Evolutionary conservation across 768 basidiomycete species (phyloP), one percentile per base, ranked within the genome.

Genomic region (Pleurotus cornucopiae): DNA sequence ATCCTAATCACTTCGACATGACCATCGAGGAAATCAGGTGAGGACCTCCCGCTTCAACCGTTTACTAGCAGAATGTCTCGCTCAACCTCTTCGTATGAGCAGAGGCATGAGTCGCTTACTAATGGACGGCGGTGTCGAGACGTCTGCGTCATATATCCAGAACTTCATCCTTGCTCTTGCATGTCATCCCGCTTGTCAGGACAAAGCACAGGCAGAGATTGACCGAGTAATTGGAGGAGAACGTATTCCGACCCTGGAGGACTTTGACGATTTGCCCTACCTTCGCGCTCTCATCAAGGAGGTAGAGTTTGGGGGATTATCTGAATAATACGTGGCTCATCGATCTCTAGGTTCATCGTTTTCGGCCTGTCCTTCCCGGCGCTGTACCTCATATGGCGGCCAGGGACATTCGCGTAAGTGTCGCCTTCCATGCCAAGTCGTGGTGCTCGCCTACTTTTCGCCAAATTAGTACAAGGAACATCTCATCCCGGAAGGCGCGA

Each of bases 51-150:
- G 18, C 4, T 54, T 43, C 47, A 39, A 30, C 38, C 26, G 20
- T 23, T 40, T 46, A 21, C 55, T 34, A 25, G 2, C 40, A 25
- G 2, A 2, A 4, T 13, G 5, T 34, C 12, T 38, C 37, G 12
- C 34, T 14, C 16, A 18, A 20, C 4, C 16, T 38, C 6, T 9
- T 34, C 9, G 30, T 11, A 11, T 3, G 30, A 9, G n/a, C 37
- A 72, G 71, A 14, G 64, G 69, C 49, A 61, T 73, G 40, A 66
- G 69, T 13, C 69, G 67, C 12, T 62, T 61, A 1, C 54, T 72
- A 4, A 46, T 73, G 11, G 69, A 72, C 57, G 48, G 25, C 37
- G 69, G 68, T 7, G 64, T 69, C 0, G 67, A 71, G 53, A 72
- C 72, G 4, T 67, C 66, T 11, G 64, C 68, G 4, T 37, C 65